Evolutionary conservation across 441 rosid genomes (phyloP).

Genomic region (Kokia cookei): DNA sequence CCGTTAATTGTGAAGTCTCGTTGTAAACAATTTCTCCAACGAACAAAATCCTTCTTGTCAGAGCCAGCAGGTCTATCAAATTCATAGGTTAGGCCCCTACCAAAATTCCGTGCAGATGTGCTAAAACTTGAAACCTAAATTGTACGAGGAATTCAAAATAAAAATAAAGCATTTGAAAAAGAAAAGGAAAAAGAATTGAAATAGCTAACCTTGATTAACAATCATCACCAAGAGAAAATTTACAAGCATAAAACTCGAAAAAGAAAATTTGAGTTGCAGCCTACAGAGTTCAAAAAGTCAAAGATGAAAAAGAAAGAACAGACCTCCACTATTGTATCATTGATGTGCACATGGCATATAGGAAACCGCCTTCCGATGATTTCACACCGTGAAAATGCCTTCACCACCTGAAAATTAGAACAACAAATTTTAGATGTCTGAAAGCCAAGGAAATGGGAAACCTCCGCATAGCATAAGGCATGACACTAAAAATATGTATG

Average conservation of each 20-base stretch:
- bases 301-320: slow-evolving; percentile 5
- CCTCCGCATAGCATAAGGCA: not conserved
- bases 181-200: not conserved
- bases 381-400: slow-evolving; percentile 54
- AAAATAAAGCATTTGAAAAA: not conserved
- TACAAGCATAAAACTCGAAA: not conserved
- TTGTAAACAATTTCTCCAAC: slow-evolving; percentile 70
- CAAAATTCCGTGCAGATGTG: slow-evolving; percentile 35
- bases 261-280: not conserved
- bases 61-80: slow-evolving; percentile 33
- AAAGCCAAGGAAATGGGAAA: not conserved
- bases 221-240: not conserved
- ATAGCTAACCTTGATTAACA: not conserved
- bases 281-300: not conserved
- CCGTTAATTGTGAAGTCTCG: slow-evolving; percentile 93
- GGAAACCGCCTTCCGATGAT: slow-evolving; percentile 86
- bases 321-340: slow-evolving; percentile 65
- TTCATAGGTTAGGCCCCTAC: slow-evolving; percentile 20
- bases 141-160: not conserved
- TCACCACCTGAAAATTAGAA: slow-evolving; percentile 40
- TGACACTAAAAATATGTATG: not conserved
- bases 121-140: slow-evolving; percentile 85
- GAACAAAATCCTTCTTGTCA: slow-evolving; percentile 53
- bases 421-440: not conserved
- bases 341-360: slow-evolving; percentile 78